Base-by-base conservation (phyloP, 768 basidiomycete species). In the Amanita muscaria region DNA sequence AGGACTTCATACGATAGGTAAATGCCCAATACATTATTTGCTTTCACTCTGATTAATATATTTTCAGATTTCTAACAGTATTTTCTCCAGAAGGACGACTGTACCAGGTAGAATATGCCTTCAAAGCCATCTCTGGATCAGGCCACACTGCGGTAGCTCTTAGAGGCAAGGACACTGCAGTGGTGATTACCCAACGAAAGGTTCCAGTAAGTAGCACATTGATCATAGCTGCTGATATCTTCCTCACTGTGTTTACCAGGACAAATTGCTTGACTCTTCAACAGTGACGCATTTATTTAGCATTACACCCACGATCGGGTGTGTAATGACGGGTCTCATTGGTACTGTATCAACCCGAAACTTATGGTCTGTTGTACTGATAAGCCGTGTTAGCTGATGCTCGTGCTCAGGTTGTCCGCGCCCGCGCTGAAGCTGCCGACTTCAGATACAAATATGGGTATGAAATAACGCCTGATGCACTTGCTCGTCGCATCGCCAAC, bases 91-190 rank as follows among this genome's bases (percentile, higher is more conserved):
- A 99, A 69, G 96, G 96, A 31, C 80, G 94, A 46, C 69, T 99
- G 48, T 99, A 98, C 61, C 96, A 99, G 92, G 94, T 98, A 97
- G 93, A 98, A 69, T 98, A 98, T 74, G 94, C 96, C 21, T 98
- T 98, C 83, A 99, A 98, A 66, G 96, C 96, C 38, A 97, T 98
- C 63, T 90, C 92, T 50, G 91, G 90, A 44, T 91, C 92, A 1
- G 94, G 92, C 1, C 90, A 97, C 58, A 98, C 96, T 2, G 80
- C 94, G 1, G 76, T 99, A 40, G 77, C 93, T 14, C 86, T 98
- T 35, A 72, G 94, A 56, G 96, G 96, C 14, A 88, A 88, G 63
- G 93, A 98, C 55, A 94, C 92, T 4, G 75, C 85, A 4, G 92
- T 98, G 6, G 87, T 97, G 32, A 92, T 99, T 55, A 97, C 94